Evolutionary conservation across 2,329 filamentous ascomycete genomes (phyloP), one percentile per base, ranked within the genome.

Genomic region (Geosmithia flava): DNA sequence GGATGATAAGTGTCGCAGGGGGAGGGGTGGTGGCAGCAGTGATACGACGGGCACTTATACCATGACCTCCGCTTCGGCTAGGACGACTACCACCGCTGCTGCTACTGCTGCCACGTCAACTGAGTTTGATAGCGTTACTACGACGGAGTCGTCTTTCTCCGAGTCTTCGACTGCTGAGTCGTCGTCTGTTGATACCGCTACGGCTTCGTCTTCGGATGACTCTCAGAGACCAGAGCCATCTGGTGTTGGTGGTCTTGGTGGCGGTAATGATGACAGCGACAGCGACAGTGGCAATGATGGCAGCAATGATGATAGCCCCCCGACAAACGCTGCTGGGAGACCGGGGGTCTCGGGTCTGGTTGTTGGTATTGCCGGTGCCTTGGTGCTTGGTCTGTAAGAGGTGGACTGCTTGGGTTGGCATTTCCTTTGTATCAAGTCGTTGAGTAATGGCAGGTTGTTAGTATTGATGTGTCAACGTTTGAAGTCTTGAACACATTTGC

Each of bases 1-100:
- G 2, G 50, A 57, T 11, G 53, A 54, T 2, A 52, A 46, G 27
- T 65, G 61, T 41, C 44, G 47, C 3, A 19, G 20, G 2, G 51
- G 55, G 16, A 47, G 40, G 3, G 33, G 33, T 13, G 33, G 33
- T 8, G 23, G 8, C 23, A 8, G 13, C 5, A 13, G 33, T 13
- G 23, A 8, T 27, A 8, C 33, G 6, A 37, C 33, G 6, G 13
- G 6, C 15, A 13, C 33, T 3, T 37, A 13, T 11, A 7, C 33
- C 33, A 13, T 37, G 11, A 37, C 33, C 11, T 37, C 33, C 6
- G 15, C 33, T 11, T 6, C 11, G 6, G 13, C 33, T 11, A 37
- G 33, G 23, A 27, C 23, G 23, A 8, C 23, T 4, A 8, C 23
- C 4, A 27, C 23, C 8, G 23, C 23, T 8, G 23, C 23, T 4